These are phyloP conservation scores for Mucor ambiguus DNA, from an alignment of 371 early-diverging fungal species.

Conservation along the genomic window DNA sequence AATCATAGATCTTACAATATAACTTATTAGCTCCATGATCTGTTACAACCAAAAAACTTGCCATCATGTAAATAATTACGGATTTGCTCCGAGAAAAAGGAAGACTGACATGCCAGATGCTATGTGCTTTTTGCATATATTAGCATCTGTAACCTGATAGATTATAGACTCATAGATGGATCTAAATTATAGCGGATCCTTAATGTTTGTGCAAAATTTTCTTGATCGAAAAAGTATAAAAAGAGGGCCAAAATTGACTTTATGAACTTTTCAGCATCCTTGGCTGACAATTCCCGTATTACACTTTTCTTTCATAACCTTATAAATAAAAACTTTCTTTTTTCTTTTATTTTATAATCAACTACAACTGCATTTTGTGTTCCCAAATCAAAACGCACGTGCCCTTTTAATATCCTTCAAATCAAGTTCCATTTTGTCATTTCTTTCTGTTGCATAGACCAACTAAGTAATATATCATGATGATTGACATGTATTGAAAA, in stretches of 20 bases:
- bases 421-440: slow-evolving; percentile 11
- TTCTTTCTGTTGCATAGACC: slow-evolving; percentile 11
- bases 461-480: not conserved
- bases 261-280: slow-evolving; percentile 43
- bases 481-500: not conserved
- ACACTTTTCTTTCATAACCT: slow-evolving; percentile 37
- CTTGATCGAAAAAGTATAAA: slow-evolving; percentile 23
- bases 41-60: not conserved
- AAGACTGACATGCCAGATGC: not conserved
- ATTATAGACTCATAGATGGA: slow-evolving; percentile 7
- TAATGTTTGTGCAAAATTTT: slow-evolving; percentile 5
- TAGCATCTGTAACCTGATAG: not conserved
- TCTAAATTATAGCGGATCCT: slow-evolving; percentile 5
- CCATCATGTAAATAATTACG: not conserved
- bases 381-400: slow-evolving; percentile 11
- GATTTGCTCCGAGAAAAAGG: not conserved
- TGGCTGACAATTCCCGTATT: slow-evolving; percentile 48
- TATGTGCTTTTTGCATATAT: not conserved
- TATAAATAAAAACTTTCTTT: slow-evolving; percentile 16
- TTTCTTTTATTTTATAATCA: slow-evolving; percentile 18
- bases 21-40: not conserved
- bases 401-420: slow-evolving; percentile 1
- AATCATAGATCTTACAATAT: not conserved
- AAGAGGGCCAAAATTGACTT: slow-evolving; percentile 5
- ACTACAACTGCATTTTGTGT: slow-evolving; percentile 4